Evolutionary conservation across 129 eudicot genomes (phyloP).

Genomic region (Logfia minima): DNA sequence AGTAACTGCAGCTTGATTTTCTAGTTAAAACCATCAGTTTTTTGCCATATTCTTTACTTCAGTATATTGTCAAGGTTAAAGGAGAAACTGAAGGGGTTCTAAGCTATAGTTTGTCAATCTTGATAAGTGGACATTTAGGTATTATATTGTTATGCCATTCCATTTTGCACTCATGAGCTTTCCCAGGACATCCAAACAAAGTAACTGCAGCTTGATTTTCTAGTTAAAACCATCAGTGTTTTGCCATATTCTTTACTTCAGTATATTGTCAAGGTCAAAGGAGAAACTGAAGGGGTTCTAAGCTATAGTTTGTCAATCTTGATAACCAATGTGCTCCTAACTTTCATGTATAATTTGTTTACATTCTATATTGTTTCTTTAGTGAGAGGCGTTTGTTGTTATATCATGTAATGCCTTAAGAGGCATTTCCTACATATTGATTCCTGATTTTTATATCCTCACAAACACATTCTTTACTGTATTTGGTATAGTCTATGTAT

Average conservation of each 20-base stretch:
- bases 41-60: neutral
- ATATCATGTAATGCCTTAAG: neutral
- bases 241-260: neutral
- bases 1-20: neutral
- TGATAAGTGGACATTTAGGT: neutral
- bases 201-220: neutral
- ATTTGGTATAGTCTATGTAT: constrained; percentile 2
- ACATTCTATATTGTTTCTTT: neutral
- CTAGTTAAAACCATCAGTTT: neutral
- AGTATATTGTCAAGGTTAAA: neutral
- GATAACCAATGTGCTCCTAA: neutral
- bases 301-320: neutral
- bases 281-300: neutral
- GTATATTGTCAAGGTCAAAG: neutral
- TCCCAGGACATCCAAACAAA: neutral
- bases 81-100: neutral
- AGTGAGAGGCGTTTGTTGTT: neutral
- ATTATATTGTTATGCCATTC: neutral
- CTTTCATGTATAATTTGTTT: constrained; percentile 19
- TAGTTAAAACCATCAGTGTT: neutral
- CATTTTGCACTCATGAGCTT: neutral
- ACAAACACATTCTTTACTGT: neutral
- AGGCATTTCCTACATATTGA: constrained; percentile 9
- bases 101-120: neutral
- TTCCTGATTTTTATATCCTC: neutral